Conservation (phyloP, 2,329 filamentous ascomycete genomes). For the Ilyonectria destructans region DNA sequence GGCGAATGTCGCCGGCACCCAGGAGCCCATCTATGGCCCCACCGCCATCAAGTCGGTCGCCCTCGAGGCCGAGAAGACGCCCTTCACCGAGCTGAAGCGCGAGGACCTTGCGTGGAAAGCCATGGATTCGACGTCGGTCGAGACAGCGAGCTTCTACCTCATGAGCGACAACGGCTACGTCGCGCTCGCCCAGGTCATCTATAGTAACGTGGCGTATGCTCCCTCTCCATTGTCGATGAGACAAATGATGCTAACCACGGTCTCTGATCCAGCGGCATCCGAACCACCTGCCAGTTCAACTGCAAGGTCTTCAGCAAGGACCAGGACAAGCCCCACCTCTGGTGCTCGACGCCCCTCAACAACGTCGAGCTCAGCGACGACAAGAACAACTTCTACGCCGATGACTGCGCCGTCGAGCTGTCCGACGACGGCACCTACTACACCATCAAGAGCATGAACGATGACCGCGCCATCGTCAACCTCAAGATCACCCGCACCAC, state of each 20-base stretch:
- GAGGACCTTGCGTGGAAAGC: conserved; percentile 87
- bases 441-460: conserved; percentile 91
- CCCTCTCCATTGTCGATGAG: conserved; percentile 22
- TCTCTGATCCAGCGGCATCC: conserved; percentile 79
- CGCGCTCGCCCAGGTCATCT: conserved; percentile 91
- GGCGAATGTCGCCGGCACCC: conserved; percentile 90
- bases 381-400: conserved; percentile 87
- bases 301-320: conserved; percentile 90
- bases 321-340: conserved; percentile 81
- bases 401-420: conserved; percentile 87
- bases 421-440: conserved; percentile 88
- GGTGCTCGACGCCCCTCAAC: conserved; percentile 85
- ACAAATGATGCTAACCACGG: conserved; percentile 29
- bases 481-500: conserved; percentile 83
- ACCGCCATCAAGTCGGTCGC: conserved; percentile 89
- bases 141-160: conserved; percentile 96
- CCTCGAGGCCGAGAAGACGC: conserved; percentile 82
- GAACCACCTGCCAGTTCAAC: conserved; percentile 94
- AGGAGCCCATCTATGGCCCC: conserved; percentile 96
- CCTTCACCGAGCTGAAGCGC: conserved; percentile 85
- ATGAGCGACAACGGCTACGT: conserved; percentile 83
- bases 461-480: conserved; percentile 87
- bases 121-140: conserved; percentile 89
- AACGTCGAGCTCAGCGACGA: conserved; percentile 90
- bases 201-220: conserved; percentile 94